phyloP scores from a whole-genome alignment of 2,329 filamentous ascomycete genomes.

The Lithohypha guttulata region DNA sequence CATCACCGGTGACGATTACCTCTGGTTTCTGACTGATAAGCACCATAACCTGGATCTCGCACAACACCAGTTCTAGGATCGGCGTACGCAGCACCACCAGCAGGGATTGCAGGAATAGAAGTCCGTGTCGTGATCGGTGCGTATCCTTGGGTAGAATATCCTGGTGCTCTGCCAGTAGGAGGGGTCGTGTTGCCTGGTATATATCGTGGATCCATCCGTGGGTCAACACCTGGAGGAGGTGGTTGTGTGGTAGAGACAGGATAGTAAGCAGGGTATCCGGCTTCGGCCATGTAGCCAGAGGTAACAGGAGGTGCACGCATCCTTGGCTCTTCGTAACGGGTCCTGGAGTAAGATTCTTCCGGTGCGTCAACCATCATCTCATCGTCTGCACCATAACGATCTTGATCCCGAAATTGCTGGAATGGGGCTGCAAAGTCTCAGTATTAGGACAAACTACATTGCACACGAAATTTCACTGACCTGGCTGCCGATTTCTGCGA shows the following conservation, averaged over 20 bases:
- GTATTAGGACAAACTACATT: too few species aligned
- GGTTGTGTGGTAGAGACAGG: constrained; percentile 15
- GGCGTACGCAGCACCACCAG: background rate
- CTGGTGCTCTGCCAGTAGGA: constrained; percentile 14
- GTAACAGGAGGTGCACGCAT: constrained; percentile 8
- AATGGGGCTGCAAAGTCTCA: constrained; percentile 12
- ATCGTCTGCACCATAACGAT: constrained; percentile 8
- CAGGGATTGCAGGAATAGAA: constrained; percentile 10
- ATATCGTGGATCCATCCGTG: constrained; percentile 14
- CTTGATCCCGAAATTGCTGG: constrained; percentile 7
- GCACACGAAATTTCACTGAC: too few species aligned
- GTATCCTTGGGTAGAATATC: constrained; percentile 14
- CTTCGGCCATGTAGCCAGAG: constrained; percentile 14
- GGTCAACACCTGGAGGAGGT: constrained; percentile 14
- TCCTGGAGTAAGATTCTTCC: constrained; percentile 3
- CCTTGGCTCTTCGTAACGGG: constrained; percentile 6
- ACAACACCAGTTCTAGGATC: constrained; percentile 7
- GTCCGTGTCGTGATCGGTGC: constrained; percentile 13
- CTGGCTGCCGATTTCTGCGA: constrained; percentile 1
- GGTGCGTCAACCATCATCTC: constrained; percentile 7
- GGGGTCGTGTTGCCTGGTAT: constrained; percentile 14
- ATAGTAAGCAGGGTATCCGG: constrained; percentile 16
- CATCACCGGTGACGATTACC: constrained; percentile 6
- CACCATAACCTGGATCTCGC: constrained; percentile 5
- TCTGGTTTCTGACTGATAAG: constrained; percentile 5